These are phyloP conservation scores for Kwoniella dejecticola DNA, from an alignment of 768 basidiomycete genomes.

Conservation along the genomic window DNA sequence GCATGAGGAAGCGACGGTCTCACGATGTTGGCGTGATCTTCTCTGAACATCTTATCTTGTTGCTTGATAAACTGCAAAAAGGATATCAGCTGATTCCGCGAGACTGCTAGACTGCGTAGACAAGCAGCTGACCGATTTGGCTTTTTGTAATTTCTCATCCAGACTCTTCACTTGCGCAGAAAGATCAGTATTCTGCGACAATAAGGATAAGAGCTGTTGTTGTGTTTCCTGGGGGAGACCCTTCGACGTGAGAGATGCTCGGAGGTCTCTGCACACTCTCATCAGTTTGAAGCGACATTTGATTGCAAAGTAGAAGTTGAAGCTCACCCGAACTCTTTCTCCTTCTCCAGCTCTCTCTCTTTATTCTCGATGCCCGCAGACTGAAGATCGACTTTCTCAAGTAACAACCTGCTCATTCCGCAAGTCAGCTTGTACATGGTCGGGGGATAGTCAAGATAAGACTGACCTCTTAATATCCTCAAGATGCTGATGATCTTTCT, in stretches of 20 bases:
- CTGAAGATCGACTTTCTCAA: constrained; percentile 90
- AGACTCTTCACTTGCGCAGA: constrained; percentile 71
- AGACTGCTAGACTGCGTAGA: background rate
- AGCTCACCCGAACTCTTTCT: constrained; percentile 75
- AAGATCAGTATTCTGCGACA: constrained; percentile 72
- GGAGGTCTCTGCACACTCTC: constrained; percentile 65
- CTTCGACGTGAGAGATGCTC: constrained; percentile 73
- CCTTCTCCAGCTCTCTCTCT: constrained; percentile 81
- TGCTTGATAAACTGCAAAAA: constrained; percentile 77
- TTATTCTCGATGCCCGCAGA: constrained; percentile 86
- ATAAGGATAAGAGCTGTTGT: constrained; percentile 68
- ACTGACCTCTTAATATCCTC: constrained; percentile 59
- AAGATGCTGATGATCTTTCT: constrained; percentile 87
- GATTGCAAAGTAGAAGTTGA: too few relatives aligned
- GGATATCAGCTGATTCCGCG: background rate
- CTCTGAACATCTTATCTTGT: constrained; percentile 82
- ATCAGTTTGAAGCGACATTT: too few relatives aligned
- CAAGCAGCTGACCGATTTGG: constrained; percentile 63
- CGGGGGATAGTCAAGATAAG: constrained; percentile 56
- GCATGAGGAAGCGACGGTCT: background rate
- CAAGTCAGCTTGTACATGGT: too few relatives aligned
- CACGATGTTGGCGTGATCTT: background rate
- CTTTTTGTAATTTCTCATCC: constrained; percentile 77
- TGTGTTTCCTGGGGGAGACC: constrained; percentile 82
- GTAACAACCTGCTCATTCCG: constrained; percentile 72